Percentiles rank a stretch among this genome's conserved stretches.
Evolutionary conservation across 768 basidiomycete genomes (phyloP).

Genomic region (Plicaturopsis crispa): DNA sequence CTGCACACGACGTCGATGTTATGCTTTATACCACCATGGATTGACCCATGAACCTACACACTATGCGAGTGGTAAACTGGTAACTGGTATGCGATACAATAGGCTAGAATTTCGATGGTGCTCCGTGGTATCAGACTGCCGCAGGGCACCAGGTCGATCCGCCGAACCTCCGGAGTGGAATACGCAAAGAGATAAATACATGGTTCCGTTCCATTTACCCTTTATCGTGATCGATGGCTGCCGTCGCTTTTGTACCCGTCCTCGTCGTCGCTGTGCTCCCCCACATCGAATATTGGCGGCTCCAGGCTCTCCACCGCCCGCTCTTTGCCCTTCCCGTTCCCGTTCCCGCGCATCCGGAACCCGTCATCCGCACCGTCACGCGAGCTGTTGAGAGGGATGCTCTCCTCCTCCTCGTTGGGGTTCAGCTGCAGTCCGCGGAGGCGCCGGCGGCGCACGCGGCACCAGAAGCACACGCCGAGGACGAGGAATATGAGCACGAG

Average conservation of each 20-base stretch:
- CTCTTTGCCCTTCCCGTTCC: slow-evolving; percentile 40
- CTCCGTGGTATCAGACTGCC: too few relatives aligned
- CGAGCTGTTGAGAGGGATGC: slow-evolving; percentile 53
- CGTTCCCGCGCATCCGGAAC: slow-evolving; percentile 17
- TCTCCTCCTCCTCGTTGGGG: slow-evolving; percentile 48
- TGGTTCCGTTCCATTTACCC: too few relatives aligned
- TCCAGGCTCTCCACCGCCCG: slow-evolving; percentile 25
- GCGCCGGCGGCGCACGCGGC: slow-evolving; percentile 45
- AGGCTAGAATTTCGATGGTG: too few relatives aligned
- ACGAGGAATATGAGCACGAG: slow-evolving; percentile 62
- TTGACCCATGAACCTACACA: too few relatives aligned
- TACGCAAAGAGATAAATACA: too few relatives aligned
- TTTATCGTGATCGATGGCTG: too few relatives aligned
- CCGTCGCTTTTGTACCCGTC: slow-evolving; percentile 24
- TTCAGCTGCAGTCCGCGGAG: slow-evolving; percentile 32
- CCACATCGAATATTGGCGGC: slow-evolving; percentile 49
- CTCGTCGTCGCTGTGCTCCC: slow-evolving; percentile 46
- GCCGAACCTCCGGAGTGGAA: too few relatives aligned
- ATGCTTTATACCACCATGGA: too few relatives aligned
- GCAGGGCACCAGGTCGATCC: too few relatives aligned
- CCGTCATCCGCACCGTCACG: slow-evolving; percentile 20
- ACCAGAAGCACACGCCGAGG: slow-evolving; percentile 77
- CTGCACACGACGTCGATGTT: too few relatives aligned
- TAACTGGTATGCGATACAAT: too few relatives aligned
- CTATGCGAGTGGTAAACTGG: too few relatives aligned